phyloP scores from a whole-genome alignment of 2,329 filamentous ascomycete genomes.

The Pseudopithomyces maydicus region DNA sequence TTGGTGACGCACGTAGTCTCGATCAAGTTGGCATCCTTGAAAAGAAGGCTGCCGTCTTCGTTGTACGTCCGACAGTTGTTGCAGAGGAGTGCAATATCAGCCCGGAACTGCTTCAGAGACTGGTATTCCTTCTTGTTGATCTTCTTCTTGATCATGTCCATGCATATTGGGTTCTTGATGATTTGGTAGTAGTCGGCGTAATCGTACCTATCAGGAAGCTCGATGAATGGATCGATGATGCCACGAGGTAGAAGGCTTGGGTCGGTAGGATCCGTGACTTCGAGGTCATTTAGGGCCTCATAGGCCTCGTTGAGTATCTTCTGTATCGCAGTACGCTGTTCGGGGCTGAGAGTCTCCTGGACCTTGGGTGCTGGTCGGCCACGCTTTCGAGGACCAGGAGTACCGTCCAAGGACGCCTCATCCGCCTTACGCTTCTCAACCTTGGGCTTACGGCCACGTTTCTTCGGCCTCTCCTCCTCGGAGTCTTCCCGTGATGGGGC shows the following conservation, averaged over 20 bases:
- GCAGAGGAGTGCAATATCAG: constrained; percentile 83
- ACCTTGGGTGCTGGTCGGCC: constrained; percentile 69
- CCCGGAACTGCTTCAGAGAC: constrained; percentile 76
- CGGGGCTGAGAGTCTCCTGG: constrained; percentile 65
- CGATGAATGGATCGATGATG: constrained; percentile 93
- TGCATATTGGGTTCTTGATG: constrained; percentile 90
- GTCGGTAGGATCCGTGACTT: constrained; percentile 69
- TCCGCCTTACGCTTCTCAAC: constrained; percentile 88
- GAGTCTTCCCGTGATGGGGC: constrained; percentile 80
- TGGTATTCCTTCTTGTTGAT: constrained; percentile 96
- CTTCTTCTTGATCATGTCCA: constrained; percentile 92
- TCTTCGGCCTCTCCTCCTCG: constrained; percentile 77
- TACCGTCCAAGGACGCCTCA: constrained; percentile 67
- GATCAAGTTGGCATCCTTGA: constrained; percentile 89
- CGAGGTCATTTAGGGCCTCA: constrained; percentile 80
- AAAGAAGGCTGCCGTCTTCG: constrained; percentile 90
- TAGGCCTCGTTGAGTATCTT: constrained; percentile 77
- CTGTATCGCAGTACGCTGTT: constrained; percentile 79
- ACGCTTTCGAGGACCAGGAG: constrained; percentile 68
- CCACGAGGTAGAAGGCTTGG: constrained; percentile 69
- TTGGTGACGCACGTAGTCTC: constrained; percentile 65
- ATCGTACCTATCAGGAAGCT: constrained; percentile 83
- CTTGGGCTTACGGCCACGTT: constrained; percentile 78
- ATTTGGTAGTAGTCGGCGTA: constrained; percentile 96
- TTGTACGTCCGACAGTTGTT: constrained; percentile 95